Evolutionary conservation across 176 grass and related monocot species (phyloP).

Genomic region (Paspalum notatum): DNA sequence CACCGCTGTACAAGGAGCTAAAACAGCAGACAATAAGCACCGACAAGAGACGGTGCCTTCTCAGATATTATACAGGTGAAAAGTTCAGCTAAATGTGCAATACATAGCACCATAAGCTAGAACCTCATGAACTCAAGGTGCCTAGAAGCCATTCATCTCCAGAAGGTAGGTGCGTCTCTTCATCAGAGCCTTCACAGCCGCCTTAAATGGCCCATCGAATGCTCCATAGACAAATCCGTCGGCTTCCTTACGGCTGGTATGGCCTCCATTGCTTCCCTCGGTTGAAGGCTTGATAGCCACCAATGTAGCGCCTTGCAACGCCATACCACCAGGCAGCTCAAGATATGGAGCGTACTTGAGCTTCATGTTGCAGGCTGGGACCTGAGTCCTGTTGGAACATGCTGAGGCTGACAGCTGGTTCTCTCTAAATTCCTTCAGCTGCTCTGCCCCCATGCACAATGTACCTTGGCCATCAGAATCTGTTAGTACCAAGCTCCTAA

Average conservation of each 20-base stretch:
- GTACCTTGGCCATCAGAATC: slow-evolving; percentile 87
- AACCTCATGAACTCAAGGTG: not conserved
- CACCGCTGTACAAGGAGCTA: slow-evolving; percentile 54
- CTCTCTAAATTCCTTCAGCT: slow-evolving; percentile 93
- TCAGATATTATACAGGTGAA: slow-evolving; percentile 39
- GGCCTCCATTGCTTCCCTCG: slow-evolving; percentile 62
- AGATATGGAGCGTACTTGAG: slow-evolving; percentile 83
- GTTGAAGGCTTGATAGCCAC: slow-evolving; percentile 77
- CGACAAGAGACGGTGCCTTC: slow-evolving; percentile 23
- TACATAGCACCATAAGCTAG: slow-evolving; percentile 22
- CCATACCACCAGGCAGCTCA: slow-evolving; percentile 72
- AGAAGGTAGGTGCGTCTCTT: slow-evolving; percentile 88
- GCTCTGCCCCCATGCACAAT: slow-evolving; percentile 67
- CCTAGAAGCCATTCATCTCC: slow-evolving; percentile 96
- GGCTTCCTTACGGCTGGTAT: slow-evolving; percentile 57
- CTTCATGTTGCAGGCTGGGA: slow-evolving; percentile 95
- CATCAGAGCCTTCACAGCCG: slow-evolving; percentile 74
- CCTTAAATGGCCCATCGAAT: slow-evolving; percentile 75
- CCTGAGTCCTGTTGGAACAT: slow-evolving; percentile 88
- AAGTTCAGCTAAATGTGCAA: slow-evolving; percentile 30
- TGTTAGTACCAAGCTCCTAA: slow-evolving; percentile 68
- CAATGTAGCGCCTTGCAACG: slow-evolving; percentile 81
- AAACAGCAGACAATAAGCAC: slow-evolving; percentile 39
- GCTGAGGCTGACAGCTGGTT: slow-evolving; percentile 69
- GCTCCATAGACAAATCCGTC: slow-evolving; percentile 67